Evolutionary conservation across 2,329 filamentous ascomycete species (phyloP).

Genomic region (Beauveria pseudobassiana): DNA sequence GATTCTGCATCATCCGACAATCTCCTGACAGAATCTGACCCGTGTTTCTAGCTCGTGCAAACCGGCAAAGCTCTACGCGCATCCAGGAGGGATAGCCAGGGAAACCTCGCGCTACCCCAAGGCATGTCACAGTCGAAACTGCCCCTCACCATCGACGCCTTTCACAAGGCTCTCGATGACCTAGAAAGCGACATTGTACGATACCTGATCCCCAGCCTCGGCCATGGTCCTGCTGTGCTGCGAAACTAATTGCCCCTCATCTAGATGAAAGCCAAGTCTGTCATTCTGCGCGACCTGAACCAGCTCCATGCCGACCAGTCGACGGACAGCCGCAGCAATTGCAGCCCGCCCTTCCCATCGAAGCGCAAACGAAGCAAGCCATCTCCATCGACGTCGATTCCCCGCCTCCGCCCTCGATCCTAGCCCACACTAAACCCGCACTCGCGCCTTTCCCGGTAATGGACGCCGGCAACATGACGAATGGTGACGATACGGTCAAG

Average conservation of each 20-base stretch:
- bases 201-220: conserved; percentile 16
- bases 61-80: conserved; percentile 49
- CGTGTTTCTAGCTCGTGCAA: conserved; percentile 42
- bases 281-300: conserved; percentile 47
- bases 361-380: conserved; percentile 28
- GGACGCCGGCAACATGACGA: conserved; percentile 23
- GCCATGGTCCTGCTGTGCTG: background rate
- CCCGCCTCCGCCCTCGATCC: conserved; percentile 19
- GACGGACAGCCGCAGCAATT: conserved; percentile 14
- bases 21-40: conserved; percentile 9
- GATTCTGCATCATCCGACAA: background rate
- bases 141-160: conserved; percentile 37
- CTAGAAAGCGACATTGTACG: conserved; percentile 50
- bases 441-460: conserved; percentile 49
- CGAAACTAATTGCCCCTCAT: conserved; percentile 1
- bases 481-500: conserved; percentile 18
- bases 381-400: conserved; percentile 30
- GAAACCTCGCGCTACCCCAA: conserved; percentile 26
- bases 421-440: conserved; percentile 8
- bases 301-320: conserved; percentile 23
- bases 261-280: conserved; percentile 43
- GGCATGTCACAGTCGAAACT: conserved; percentile 33
- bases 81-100: conserved; percentile 38
- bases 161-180: conserved; percentile 48
- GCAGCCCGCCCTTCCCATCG: conserved; percentile 22